These are phyloP conservation scores for Kuraishia molischiana DNA, from an alignment of 805 yeast genomes.

Conservation along the genomic window DNA sequence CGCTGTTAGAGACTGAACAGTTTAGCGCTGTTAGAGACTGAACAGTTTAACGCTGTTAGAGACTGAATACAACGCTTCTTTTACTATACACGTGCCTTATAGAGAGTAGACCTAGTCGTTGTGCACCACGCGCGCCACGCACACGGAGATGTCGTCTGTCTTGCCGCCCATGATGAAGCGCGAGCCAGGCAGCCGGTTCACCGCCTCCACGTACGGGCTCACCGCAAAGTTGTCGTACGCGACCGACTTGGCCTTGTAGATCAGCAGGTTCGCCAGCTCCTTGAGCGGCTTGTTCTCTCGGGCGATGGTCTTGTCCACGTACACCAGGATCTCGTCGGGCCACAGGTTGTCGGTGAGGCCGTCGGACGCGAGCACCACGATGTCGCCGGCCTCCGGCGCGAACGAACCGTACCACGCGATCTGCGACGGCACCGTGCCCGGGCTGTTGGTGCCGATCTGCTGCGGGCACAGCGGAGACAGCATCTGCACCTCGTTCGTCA, in stretches of 20 bases:
- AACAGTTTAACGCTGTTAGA: too few species aligned
- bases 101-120: conserved; percentile 2
- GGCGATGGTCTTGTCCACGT: conserved; percentile 23
- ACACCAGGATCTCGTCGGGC: conserved; percentile 33
- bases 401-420: conserved; percentile 36
- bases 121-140: conserved; percentile 32
- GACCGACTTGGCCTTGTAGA: conserved; percentile 33
- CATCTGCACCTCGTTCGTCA: conserved; percentile 36
- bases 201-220: conserved; percentile 43
- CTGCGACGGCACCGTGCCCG: conserved; percentile 31
- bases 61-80: too few species aligned
- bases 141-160: conserved; percentile 43
- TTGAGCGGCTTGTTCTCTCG: conserved; percentile 20
- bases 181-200: conserved; percentile 28
- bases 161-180: conserved; percentile 38
- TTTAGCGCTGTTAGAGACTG: too few species aligned
- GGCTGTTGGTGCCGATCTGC: conserved; percentile 44
- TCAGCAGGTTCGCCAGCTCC: conserved; percentile 27
- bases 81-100: too few species aligned
- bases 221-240: conserved; percentile 44
- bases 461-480: conserved; percentile 36
- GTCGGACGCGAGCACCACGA: conserved; percentile 39
- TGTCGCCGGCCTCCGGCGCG: conserved; percentile 28
- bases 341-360: conserved; percentile 45
- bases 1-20: too few species aligned